These are phyloP conservation scores for Aspergillus nidulans DNA, from an alignment of 495 filamentous ascomycete genomes.

Conservation along the genomic window DNA sequence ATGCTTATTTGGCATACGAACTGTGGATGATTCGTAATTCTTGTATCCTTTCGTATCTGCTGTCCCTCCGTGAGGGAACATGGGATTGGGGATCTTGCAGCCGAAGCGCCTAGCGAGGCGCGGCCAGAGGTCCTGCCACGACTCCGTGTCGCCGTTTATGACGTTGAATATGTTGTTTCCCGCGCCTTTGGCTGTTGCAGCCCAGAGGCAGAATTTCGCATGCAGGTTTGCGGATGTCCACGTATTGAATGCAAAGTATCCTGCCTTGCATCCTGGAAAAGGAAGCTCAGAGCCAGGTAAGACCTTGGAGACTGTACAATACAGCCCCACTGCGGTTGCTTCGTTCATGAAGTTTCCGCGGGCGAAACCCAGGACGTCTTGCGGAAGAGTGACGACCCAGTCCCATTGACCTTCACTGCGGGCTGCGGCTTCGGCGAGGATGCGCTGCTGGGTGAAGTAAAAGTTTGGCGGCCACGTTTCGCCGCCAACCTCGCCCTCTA, in stretches of 20 bases:
- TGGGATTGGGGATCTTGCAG: constrained; percentile 38
- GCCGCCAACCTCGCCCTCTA: constrained; percentile 20
- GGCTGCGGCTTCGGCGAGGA: constrained; percentile 29
- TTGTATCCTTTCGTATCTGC: constrained; percentile 3
- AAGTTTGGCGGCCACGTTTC: constrained; percentile 30
- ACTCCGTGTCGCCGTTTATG: constrained; percentile 49
- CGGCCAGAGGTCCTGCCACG: constrained; percentile 55
- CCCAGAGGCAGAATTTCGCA: constrained; percentile 52
- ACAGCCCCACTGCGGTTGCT: constrained; percentile 43
- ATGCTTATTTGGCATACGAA: constrained; percentile 26
- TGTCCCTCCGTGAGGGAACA: constrained; percentile 33
- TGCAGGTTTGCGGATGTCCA: constrained; percentile 50
- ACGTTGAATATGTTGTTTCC: constrained; percentile 55
- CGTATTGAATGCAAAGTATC: constrained; percentile 48
- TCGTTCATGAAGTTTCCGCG: constrained; percentile 56
- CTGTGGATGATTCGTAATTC: constrained; percentile 5
- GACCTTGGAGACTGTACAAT: constrained; percentile 46
- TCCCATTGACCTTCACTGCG: constrained; percentile 26
- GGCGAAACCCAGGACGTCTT: constrained; percentile 47
- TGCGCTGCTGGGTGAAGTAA: constrained; percentile 41
- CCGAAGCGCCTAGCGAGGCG: constrained; percentile 43
- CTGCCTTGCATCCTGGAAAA: constrained; percentile 44
- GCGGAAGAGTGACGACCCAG: constrained; percentile 49
- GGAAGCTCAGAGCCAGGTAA: constrained; percentile 39
- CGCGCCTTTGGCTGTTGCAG: constrained; percentile 34